Evolutionary conservation across 805 yeast species (phyloP).

Genomic region (Metschnikowia lachancei): DNA sequence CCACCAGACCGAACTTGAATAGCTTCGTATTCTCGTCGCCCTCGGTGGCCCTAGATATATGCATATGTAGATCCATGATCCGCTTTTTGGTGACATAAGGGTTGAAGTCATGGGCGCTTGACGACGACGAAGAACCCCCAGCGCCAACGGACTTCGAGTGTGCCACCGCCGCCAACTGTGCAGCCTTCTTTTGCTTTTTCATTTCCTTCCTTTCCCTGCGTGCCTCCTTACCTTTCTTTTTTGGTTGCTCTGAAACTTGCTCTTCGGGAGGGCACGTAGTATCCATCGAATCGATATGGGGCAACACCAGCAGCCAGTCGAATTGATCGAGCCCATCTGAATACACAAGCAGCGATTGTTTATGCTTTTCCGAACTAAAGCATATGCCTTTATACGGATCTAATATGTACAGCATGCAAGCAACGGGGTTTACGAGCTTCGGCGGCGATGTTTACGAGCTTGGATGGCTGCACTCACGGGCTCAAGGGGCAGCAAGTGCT

Average conservation of each 20-base stretch:
- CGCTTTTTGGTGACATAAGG: slow-evolving; percentile 11
- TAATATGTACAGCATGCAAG: slow-evolving; percentile 16
- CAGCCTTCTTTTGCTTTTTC: neutral
- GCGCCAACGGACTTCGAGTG: slow-evolving; percentile 3
- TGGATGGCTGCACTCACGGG: too few relatives aligned
- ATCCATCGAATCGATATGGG: slow-evolving; percentile 1
- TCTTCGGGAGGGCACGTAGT: slow-evolving; percentile 1
- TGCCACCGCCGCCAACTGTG: slow-evolving; percentile 1
- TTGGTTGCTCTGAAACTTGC: neutral
- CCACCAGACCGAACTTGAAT: slow-evolving; percentile 53
- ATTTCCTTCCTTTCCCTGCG: slow-evolving; percentile 11
- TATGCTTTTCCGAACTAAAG: slow-evolving; percentile 8
- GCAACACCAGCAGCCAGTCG: slow-evolving; percentile 13
- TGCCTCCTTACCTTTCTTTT: slow-evolving; percentile 8
- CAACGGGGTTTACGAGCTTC: neutral
- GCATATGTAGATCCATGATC: slow-evolving; percentile 7
- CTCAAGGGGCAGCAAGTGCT: too few relatives aligned
- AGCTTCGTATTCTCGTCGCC: slow-evolving; percentile 27
- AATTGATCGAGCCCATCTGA: slow-evolving; percentile 17
- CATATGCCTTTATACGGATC: slow-evolving; percentile 23
- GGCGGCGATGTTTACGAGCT: neutral
- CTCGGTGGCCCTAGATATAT: slow-evolving; percentile 9
- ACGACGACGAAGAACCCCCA: neutral
- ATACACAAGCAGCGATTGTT: neutral
- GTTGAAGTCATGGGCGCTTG: slow-evolving; percentile 5